Conservation (phyloP, 192 early-diverging fungal genomes). For the Coemansia sp. region DNA sequence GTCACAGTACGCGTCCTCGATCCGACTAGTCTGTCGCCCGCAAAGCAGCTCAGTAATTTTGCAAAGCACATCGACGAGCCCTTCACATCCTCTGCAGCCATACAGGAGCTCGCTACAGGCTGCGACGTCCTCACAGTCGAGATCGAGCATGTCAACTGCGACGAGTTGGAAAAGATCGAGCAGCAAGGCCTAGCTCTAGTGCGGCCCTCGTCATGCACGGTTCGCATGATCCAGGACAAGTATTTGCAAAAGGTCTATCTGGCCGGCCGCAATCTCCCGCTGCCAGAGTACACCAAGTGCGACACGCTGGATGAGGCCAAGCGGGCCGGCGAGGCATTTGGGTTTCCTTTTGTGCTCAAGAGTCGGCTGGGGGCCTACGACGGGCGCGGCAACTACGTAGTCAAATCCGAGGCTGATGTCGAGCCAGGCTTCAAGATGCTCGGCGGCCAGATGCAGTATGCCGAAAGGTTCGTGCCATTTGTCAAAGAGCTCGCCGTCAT, state of each 20-base stretch:
- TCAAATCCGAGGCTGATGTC: conserved; percentile 74
- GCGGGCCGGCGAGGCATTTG: conserved; percentile 67
- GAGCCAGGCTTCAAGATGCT: conserved; percentile 35
- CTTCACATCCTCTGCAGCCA: conserved; percentile 82
- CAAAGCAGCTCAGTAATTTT: conserved; percentile 78
- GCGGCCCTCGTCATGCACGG: conserved; percentile 81
- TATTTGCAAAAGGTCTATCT: conserved; percentile 88
- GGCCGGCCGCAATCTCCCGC: conserved; percentile 64
- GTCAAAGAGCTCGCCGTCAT: conserved; percentile 95
- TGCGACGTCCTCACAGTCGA: conserved; percentile 92
- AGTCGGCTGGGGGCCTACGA: conserved; percentile 95
- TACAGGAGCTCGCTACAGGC: conserved; percentile 73
- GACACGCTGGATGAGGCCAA: conserved; percentile 54
- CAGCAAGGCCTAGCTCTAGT: conserved; percentile 66
- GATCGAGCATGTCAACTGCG: conserved; percentile 93
- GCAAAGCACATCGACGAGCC: conserved; percentile 77
- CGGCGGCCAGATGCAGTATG: conserved; percentile 78
- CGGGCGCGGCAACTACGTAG: conserved; percentile 91
- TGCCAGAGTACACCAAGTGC: conserved; percentile 61
- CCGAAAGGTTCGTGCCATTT: conserved; percentile 94
- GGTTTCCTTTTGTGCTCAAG: conserved; percentile 97
- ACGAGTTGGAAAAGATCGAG: conserved; percentile 61
- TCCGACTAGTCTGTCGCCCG: conserved; percentile 71
- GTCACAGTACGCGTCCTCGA: conserved; percentile 87
- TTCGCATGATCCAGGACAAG: conserved; percentile 96